These are phyloP conservation scores for Herpotrichia juniperi DNA, from an alignment of 2,329 filamentous ascomycete species.

Conservation along the genomic window DNA sequence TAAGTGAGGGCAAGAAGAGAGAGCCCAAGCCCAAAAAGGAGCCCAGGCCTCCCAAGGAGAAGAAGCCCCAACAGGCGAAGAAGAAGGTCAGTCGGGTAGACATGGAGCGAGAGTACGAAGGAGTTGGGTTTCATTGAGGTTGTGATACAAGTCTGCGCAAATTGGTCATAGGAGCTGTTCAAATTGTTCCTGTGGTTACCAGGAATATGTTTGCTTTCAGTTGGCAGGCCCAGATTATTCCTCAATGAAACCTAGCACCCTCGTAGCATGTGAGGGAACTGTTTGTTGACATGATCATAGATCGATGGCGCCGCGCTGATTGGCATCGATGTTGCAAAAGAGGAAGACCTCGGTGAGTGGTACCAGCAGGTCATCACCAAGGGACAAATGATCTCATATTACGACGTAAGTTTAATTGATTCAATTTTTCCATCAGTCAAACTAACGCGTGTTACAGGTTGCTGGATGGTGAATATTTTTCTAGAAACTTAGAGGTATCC, in stretches of 20 bases:
- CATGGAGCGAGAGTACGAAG: too few relatives aligned
- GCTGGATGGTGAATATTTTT: conserved; percentile 31
- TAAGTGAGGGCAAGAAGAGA: conserved; percentile 40
- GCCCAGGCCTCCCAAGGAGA: conserved; percentile 35
- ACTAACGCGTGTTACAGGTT: conserved; percentile 20
- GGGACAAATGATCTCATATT: conserved; percentile 97
- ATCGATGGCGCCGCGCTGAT: conserved; percentile 71
- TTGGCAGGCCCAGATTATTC: too few relatives aligned
- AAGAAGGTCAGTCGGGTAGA: conserved; percentile 46
- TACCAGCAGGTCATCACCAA: conserved; percentile 98
- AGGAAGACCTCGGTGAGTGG: conserved; percentile 89
- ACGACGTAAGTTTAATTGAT: conserved; percentile 77
- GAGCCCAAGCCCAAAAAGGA: conserved; percentile 43
- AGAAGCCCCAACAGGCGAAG: conserved; percentile 56
- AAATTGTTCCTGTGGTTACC: too few relatives aligned
- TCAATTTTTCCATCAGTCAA: background rate
- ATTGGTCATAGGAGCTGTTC: too few relatives aligned
- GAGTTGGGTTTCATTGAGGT: too few relatives aligned
- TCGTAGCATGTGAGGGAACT: background rate
- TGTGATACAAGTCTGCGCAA: too few relatives aligned
- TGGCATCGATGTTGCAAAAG: conserved; percentile 85
- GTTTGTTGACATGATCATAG: conserved; percentile 38
- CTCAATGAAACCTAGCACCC: too few relatives aligned
- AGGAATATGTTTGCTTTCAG: too few relatives aligned
- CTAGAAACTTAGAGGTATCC: background rate